phyloP scores from a whole-genome alignment of 176 grass and related monocot genomes.

The Zea luxurians region DNA sequence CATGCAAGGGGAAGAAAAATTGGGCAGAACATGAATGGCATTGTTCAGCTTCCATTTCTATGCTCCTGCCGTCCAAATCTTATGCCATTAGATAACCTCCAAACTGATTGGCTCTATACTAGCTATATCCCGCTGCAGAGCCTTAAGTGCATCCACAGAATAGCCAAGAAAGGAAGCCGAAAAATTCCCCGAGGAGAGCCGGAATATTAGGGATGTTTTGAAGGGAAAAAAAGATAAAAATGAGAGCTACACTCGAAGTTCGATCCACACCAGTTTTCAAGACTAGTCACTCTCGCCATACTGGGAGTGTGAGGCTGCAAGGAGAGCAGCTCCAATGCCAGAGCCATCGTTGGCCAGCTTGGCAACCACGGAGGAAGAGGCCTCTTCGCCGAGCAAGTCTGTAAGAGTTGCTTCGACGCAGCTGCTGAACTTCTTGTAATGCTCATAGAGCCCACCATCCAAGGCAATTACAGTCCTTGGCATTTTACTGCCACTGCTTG shows the following conservation, averaged over 20 bases:
- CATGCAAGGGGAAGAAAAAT: slow-evolving; percentile 50
- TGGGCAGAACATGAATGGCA: slow-evolving; percentile 56
- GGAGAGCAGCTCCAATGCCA: slow-evolving; percentile 76
- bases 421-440: slow-evolving; percentile 80
- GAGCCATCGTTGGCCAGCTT: slow-evolving; percentile 87
- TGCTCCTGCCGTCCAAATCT: slow-evolving; percentile 42
- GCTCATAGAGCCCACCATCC: slow-evolving; percentile 88
- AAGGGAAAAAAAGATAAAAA: slow-evolving; percentile 14
- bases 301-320: slow-evolving; percentile 79
- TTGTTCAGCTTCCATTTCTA: slow-evolving; percentile 45
- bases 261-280: slow-evolving; percentile 23
- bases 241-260: slow-evolving; percentile 30
- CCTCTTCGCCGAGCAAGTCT: slow-evolving; percentile 74
- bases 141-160: slow-evolving; percentile 40
- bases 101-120: slow-evolving; percentile 52
- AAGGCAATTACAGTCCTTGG: slow-evolving; percentile 67
- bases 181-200: slow-evolving; percentile 32
- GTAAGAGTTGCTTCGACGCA: slow-evolving; percentile 68
- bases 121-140: slow-evolving; percentile 55
- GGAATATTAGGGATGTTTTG: slow-evolving; percentile 28
- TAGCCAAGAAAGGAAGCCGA: slow-evolving; percentile 37
- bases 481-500: slow-evolving; percentile 29
- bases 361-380: slow-evolving; percentile 51
- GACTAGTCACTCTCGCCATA: slow-evolving; percentile 56
- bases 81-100: slow-evolving; percentile 44